phyloP scores from a whole-genome alignment of 768 basidiomycete species.

The Pleurotus pulmonarius region DNA sequence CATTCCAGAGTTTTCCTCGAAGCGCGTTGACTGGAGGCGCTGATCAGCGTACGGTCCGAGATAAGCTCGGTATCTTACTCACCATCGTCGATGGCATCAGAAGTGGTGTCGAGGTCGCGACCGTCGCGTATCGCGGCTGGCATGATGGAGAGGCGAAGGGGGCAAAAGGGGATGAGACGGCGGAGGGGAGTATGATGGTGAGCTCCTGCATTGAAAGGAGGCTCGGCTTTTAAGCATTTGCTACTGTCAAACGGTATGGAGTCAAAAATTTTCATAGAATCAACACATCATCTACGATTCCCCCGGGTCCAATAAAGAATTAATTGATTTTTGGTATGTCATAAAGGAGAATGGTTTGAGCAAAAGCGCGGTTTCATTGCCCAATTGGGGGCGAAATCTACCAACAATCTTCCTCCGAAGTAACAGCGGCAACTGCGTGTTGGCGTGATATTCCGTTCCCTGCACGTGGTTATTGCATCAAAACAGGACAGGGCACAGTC shows the following conservation, averaged over 20 bases:
- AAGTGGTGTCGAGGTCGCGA: conserved; percentile 38
- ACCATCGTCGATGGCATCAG: conserved; percentile 50
- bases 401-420: conserved; percentile 8
- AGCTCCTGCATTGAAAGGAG: conserved; percentile 4
- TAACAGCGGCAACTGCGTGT: not conserved
- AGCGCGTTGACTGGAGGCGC: conserved; percentile 57
- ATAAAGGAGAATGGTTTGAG: conserved; percentile 3
- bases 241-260: conserved; percentile 4
- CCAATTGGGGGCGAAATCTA: conserved; percentile 1
- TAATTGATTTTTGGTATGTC: not conserved
- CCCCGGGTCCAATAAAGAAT: conserved; percentile 1
- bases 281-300: conserved; percentile 2
- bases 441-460: not conserved
- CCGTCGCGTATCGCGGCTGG: conserved; percentile 20
- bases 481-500: not conserved
- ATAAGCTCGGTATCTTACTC: not conserved
- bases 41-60: not conserved
- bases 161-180: not conserved
- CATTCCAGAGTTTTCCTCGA: conserved; percentile 59
- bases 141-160: conserved; percentile 17
- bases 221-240: conserved; percentile 6
- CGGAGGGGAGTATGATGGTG: not conserved
- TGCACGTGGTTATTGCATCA: conserved; percentile 4
- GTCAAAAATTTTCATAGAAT: conserved; percentile 4
- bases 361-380: not conserved